Base-by-base conservation (phyloP, 345 rosid genomes). In the Jatropha curcas region DNA sequence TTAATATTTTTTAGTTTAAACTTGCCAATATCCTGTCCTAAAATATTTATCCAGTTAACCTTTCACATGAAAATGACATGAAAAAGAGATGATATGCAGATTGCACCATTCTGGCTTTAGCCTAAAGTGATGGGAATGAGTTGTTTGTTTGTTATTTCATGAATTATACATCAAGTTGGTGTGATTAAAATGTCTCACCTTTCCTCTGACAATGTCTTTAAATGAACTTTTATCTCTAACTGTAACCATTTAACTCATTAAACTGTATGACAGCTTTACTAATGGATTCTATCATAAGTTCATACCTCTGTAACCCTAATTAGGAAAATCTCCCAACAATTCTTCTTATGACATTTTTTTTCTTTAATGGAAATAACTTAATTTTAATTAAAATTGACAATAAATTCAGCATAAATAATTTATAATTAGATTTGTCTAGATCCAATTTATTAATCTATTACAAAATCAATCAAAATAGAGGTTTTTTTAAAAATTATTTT, bases 151-250 rank as follows among this genome's bases (percentile, higher is more conserved):
- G 64, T 60, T 60, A 7, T 60, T 60, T 31, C 39, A 60, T 16
- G 64, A 3, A 17, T 60, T 6, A 6, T 39, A 31, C 8, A 31
- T 60, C 41, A 12, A 2, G 64, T 31, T 60, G 64, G 64, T 16
- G 41, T 31, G 64, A 60, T 31, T 31, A 30, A 57, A 60, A 60
- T 33, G 13, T 20, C 64, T 33, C 43, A 60, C 39, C 64, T 59
- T 59, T 16, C 37, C 14, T 14, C 7, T 28, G 39, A 59, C 1
- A 30, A 59, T 28, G 0, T 16, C 6, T 24, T 24, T n/a, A 51
- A 51, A 51, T 51, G 10, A 6, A 39, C 43, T 39, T 39, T 39
- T 8, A 39, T 39, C 43, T 8, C 43, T 16, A 48, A n/a, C n/a
- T n/a, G 1, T 3, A 48, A 14, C 17, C 17, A 16, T 11, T 14